A percentile compares a stretch with the other conserved stretches of the same genome.
phyloP scores from a whole-genome alignment of 2,329 filamentous ascomycete genomes.

The Fusarium ambrosium region DNA sequence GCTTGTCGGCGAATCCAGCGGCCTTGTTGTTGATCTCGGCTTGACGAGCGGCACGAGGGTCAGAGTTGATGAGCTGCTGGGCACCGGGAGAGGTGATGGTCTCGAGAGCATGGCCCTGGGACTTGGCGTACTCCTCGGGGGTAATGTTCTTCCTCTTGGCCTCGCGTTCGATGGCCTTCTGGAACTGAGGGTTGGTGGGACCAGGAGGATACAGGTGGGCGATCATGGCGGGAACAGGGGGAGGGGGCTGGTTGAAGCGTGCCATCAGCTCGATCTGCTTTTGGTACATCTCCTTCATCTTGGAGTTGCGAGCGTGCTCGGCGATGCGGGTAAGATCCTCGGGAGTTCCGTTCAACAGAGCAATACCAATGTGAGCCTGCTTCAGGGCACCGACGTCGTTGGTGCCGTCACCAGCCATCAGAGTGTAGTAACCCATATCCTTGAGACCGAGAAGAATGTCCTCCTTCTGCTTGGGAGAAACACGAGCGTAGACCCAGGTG shows the following conservation, averaged over 20 bases:
- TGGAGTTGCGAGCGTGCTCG: constrained; percentile 92
- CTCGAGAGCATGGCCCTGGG: constrained; percentile 67
- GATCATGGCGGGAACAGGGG: constrained; percentile 92
- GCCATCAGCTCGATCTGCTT: constrained; percentile 94
- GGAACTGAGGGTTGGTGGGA: constrained; percentile 91
- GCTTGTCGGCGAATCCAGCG: constrained; percentile 84
- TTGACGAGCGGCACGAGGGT: constrained; percentile 52
- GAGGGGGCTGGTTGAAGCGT: constrained; percentile 92
- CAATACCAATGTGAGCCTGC: constrained; percentile 97
- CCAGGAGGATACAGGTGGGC: constrained; percentile 95
- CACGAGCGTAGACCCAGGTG: constrained; percentile 97
- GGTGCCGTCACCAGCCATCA: constrained; percentile 98
- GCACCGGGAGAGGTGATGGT: constrained; percentile 77
- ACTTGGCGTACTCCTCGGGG: constrained; percentile 68
- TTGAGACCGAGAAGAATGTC: constrained; percentile 97
- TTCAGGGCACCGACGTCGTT: constrained; percentile 98
- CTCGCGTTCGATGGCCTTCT: constrained; percentile 91
- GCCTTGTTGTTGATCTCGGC: constrained; percentile 79
- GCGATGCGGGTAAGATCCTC: constrained; percentile 93
- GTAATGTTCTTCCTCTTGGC: constrained; percentile 81
- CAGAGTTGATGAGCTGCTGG: constrained; percentile 65
- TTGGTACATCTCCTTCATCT: constrained; percentile 99
- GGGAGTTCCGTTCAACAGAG: constrained; percentile 92
- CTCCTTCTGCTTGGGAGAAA: constrained; percentile 99
- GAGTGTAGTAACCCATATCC: constrained; percentile 95